Base-by-base conservation (phyloP, 176 grass and related monocot genomes). In the Calamus simplicifolius region DNA sequence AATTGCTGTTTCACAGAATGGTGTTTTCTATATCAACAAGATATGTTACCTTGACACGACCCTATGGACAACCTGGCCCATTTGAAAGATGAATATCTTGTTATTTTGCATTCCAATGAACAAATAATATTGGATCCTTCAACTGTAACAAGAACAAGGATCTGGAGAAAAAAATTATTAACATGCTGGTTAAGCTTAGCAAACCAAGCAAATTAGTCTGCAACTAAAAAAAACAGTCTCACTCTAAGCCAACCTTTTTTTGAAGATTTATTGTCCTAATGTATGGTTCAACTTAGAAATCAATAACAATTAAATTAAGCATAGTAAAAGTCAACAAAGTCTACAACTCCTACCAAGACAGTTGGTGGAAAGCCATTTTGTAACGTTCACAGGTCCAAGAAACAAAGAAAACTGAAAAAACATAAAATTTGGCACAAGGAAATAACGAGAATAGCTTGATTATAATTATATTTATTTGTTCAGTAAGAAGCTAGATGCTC, bases 51-150 rank as follows among this genome's bases (percentile, higher is more conserved):
- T 43, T 13, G 35, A 43, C 35, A 43, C 35, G 12, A 43, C 35
- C 35, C 35, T 43, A 97, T 25, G 66, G 68, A 50, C 88, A 92
- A 30, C 93, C 84, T 12, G 84, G 79, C 75, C 84, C 92, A 58
- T 79, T 77, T 66, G 76, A 74, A 25, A 64, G 80, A 49, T 83
- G 27, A 67, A 88, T 62, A 75, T 53, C 79, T 27, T 65, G 48
- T 29, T 85, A 70, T 66, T 62, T 69, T 58, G 57, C 54, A 52
- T 79, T 92, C 73, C 87, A 81, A 79, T 85, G 93, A 68, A 89
- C 75, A 49, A 82, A 98, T 63, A 98, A 81, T 74, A 85, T 98
- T 4, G 93, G 76, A 59, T 85, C 93, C 82, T 92, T 85, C 61
- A 89, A 71, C 93, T 92, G 64, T 43, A 69, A 51, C 27, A 61